Conservation (phyloP, 345 rosid species). For the Cardamine resedifolia region DNA sequence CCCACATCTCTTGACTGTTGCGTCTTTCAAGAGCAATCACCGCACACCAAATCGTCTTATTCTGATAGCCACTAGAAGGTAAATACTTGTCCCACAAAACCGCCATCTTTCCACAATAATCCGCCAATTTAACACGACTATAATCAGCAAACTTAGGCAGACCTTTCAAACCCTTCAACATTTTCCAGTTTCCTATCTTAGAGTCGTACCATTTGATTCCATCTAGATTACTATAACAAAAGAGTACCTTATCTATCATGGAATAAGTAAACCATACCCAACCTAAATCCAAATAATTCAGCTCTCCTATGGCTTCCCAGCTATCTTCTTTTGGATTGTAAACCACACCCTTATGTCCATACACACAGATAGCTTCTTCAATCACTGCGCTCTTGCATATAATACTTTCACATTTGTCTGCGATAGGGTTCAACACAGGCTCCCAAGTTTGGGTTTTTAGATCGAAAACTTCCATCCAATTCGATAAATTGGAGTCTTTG, state of each 20-base stretch:
- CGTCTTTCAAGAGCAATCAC: slow-evolving; percentile 53
- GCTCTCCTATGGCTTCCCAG: slow-evolving; percentile 59
- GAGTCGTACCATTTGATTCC: slow-evolving; percentile 62
- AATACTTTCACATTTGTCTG: background rate
- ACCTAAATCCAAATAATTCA: slow-evolving; percentile 58
- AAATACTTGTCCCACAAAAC: slow-evolving; percentile 60
- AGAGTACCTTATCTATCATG: slow-evolving; percentile 55
- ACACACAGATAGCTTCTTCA: background rate
- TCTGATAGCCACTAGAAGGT: slow-evolving; percentile 22
- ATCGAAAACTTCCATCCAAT: slow-evolving; percentile 72
- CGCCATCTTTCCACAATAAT: slow-evolving; percentile 58
- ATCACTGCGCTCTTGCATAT: background rate
- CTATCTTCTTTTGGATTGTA: slow-evolving; percentile 43
- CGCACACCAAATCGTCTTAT: slow-evolving; percentile 58
- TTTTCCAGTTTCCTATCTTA: slow-evolving; percentile 49
- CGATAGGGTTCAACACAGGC: background rate
- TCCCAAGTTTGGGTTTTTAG: slow-evolving; percentile 43
- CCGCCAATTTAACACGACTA: slow-evolving; percentile 36
- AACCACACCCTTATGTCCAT: slow-evolving; percentile 46
- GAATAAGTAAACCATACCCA: slow-evolving; percentile 36
- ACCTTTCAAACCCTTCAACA: slow-evolving; percentile 48
- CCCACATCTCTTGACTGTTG: slow-evolving; percentile 46
- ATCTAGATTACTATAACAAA: slow-evolving; percentile 45
- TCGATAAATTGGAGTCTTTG: background rate
- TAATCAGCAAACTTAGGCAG: slow-evolving; percentile 57